phyloP scores from a whole-genome alignment of 768 basidiomycete genomes.

The Calocybe indica region DNA sequence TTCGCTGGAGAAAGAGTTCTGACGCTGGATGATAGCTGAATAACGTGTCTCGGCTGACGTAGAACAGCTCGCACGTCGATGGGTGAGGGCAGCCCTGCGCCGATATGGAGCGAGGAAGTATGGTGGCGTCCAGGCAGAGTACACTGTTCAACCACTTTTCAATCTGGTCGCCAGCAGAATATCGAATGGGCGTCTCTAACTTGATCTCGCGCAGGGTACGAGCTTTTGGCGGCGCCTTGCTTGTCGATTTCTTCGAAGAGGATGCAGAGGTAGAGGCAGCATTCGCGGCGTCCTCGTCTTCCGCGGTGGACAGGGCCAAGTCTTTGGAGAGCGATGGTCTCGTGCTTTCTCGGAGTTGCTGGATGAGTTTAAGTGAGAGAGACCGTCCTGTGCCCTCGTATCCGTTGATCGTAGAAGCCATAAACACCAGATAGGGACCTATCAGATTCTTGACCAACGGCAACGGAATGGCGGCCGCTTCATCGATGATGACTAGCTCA shows the following conservation, averaged over 20 bases:
- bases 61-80: constrained; percentile 88
- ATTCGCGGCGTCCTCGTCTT: not conserved
- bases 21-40: constrained; percentile 97
- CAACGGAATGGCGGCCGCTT: constrained; percentile 96
- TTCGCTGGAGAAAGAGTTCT: constrained; percentile 95
- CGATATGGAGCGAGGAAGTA: constrained; percentile 29
- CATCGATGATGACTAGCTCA: constrained; percentile 95
- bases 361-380: constrained; percentile 93
- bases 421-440: constrained; percentile 95
- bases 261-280: constrained; percentile 12
- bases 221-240: constrained; percentile 56
- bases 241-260: constrained; percentile 45
- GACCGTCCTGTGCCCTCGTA: constrained; percentile 99
- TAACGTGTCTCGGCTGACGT: constrained; percentile 91
- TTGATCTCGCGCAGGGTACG: constrained; percentile 89
- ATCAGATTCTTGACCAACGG: constrained; percentile 93
- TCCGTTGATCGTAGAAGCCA: constrained; percentile 99
- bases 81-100: constrained; percentile 89
- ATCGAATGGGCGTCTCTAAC: constrained; percentile 92
- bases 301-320: constrained; percentile 22
- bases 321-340: constrained; percentile 74
- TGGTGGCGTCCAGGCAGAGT: constrained; percentile 86
- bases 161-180: constrained; percentile 77
- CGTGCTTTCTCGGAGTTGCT: constrained; percentile 91
- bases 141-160: constrained; percentile 92